Conservation (phyloP, 495 filamentous ascomycete genomes). For the Halenospora varia region DNA sequence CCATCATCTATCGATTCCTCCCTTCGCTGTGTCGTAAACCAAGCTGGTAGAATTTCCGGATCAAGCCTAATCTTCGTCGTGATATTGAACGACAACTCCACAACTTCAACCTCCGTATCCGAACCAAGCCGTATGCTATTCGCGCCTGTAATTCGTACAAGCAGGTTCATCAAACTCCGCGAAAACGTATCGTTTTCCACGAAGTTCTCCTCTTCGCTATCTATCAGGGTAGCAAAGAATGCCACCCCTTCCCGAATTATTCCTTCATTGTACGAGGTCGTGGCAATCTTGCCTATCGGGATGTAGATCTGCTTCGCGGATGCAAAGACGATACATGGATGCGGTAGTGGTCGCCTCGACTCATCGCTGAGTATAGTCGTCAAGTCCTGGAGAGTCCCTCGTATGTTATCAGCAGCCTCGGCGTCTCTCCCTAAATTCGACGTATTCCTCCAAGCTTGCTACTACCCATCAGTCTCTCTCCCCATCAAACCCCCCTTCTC, state of each 20-base stretch:
- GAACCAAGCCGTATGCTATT: slow-evolving; percentile 56
- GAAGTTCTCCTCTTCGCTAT: slow-evolving; percentile 93
- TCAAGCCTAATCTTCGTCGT: slow-evolving; percentile 91
- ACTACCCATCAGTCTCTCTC: too few species aligned
- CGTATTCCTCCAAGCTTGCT: slow-evolving; percentile 79
- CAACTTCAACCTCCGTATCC: slow-evolving; percentile 77
- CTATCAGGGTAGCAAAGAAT: slow-evolving; percentile 84
- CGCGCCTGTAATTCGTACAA: slow-evolving; percentile 60
- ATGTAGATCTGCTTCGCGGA: slow-evolving; percentile 82
- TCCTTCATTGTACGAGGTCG: slow-evolving; percentile 70
- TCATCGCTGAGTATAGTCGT: slow-evolving; percentile 84
- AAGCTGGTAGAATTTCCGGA: slow-evolving; percentile 76
- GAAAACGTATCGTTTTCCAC: slow-evolving; percentile 82
- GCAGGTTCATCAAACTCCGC: slow-evolving; percentile 73
- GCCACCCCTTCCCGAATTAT: slow-evolving; percentile 77
- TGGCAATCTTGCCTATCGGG: slow-evolving; percentile 79
- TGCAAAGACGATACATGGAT: slow-evolving; percentile 83
- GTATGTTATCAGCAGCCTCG: slow-evolving; percentile 50
- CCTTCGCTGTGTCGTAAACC: slow-evolving; percentile 63
- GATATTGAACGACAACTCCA: slow-evolving; percentile 90
- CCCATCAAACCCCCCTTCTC: too few species aligned
- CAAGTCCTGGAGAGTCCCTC: slow-evolving; percentile 54
- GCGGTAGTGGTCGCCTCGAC: slow-evolving; percentile 76
- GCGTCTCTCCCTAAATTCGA: slow-evolving; percentile 47
- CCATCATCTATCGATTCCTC: slow-evolving; percentile 24